Evolutionary conservation across 352 stramenopile species (phyloP), one percentile per base, ranked within the genome.

Genomic region (Phytophthora pisi): DNA sequence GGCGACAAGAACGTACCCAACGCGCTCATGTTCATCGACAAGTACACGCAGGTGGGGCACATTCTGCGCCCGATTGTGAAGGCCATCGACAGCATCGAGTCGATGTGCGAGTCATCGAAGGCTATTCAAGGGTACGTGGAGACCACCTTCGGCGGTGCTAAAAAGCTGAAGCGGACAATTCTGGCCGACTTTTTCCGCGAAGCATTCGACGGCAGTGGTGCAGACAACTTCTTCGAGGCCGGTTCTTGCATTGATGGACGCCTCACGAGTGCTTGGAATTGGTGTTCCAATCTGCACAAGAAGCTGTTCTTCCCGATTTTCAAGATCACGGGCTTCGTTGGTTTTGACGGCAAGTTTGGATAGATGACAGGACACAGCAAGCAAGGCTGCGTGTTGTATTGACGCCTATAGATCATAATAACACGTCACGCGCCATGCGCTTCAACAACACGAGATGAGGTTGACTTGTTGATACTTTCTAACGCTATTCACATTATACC

Each of bases 1-100:
- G 97, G 97, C 26, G 97, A 99, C 84, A 97, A 98, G 80, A 99
- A 99, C 78, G 97, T 99, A 30, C 97, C 96, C 13, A 99, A 99
- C 63, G 96, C 96, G 52, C 86, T 99, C 64, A 98, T 98, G 78
- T 99, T 99, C 71, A 99, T 99, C 74, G 97, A 99, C 86, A 99
- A 99, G 81, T 99, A 99, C 81, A 98, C 95, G 36, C 96, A 98
- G 66, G 93, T 97, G 11, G 77, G 88, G 20, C 86, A 95, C 66
- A 96, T 96, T 54, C 63, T 96, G 40, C 84, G 89, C 23, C 89
- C 89, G n/a, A 92, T 96, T 47, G 85, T 96, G 57, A 95, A 95
- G 64, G 92, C 89, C 0, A 74, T 96, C 16, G 88, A 95, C 51
- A 84, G 67, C 26, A 84, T 96, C 47, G 84, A 92, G 28, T 55